phyloP scores from a whole-genome alignment of 371 early-diverging fungal genomes.

The Chytridium lagenaria region DNA sequence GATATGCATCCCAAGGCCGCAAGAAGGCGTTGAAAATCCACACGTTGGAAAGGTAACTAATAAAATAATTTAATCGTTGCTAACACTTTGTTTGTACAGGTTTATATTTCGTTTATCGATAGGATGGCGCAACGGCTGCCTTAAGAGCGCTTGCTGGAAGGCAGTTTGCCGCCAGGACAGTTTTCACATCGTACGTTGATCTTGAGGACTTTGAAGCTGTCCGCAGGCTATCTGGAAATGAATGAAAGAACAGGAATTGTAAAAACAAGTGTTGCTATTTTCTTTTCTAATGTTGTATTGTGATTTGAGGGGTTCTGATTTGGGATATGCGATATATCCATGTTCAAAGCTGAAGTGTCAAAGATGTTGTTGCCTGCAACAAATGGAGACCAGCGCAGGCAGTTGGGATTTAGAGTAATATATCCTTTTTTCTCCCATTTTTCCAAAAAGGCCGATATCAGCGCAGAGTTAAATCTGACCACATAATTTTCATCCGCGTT shows the following conservation, averaged over 20 bases:
- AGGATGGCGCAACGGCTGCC: constrained; percentile 70
- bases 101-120: constrained; percentile 80
- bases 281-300: neutral
- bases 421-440: constrained; percentile 36
- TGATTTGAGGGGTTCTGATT: neutral
- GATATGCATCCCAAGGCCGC: constrained; percentile 86
- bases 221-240: neutral
- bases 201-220: constrained; percentile 29
- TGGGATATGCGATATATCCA: neutral
- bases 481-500: constrained; percentile 47
- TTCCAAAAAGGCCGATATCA: constrained; percentile 36
- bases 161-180: constrained; percentile 92
- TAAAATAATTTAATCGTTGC: neutral
- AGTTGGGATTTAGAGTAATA: constrained; percentile 38
- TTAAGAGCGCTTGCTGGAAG: constrained; percentile 90
- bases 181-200: constrained; percentile 79
- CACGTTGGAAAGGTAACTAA: constrained; percentile 84
- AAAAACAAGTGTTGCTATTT: neutral
- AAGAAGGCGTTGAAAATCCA: constrained; percentile 54
- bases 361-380: neutral
- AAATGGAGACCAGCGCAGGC: constrained; percentile 36
- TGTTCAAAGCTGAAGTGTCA: neutral
- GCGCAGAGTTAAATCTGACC: constrained; percentile 34
- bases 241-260: too few relatives aligned
- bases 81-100: constrained; percentile 57